Evolutionary conservation across 306 rosid genomes (phyloP).

Genomic region (Alnus rubra): DNA sequence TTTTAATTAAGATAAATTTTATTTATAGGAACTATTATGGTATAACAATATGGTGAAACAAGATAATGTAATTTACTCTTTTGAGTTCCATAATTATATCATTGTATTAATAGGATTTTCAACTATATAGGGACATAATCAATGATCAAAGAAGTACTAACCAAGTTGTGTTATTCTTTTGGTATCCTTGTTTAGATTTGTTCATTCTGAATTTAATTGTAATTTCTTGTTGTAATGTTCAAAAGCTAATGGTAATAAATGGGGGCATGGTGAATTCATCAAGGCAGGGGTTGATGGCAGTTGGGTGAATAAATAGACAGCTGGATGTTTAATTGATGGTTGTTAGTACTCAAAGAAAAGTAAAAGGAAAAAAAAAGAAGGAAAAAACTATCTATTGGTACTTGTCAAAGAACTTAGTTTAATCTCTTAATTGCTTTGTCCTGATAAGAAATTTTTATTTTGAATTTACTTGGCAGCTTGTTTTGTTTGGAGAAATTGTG

Average conservation of each 20-base stretch:
- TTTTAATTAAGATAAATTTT: neutral
- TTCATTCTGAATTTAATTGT: neutral
- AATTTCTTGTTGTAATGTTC: neutral
- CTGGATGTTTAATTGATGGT: neutral
- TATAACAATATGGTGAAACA: neutral
- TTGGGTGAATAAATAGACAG: neutral
- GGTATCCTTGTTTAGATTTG: neutral
- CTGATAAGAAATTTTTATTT: neutral
- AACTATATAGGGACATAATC: neutral
- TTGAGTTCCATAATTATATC: neutral
- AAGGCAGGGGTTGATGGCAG: neutral
- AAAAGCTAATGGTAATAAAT: neutral
- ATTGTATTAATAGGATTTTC: neutral
- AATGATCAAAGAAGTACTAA: neutral
- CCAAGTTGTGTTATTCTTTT: neutral
- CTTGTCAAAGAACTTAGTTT: neutral
- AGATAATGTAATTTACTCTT: neutral
- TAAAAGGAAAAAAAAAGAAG: neutral
- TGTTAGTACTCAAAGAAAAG: neutral
- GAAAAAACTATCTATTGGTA: neutral
- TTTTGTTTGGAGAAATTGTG: constrained; percentile 96
- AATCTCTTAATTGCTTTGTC: constrained; percentile 3
- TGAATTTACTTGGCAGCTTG: constrained; percentile 49
- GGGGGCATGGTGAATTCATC: neutral
- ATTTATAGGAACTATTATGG: neutral